phyloP scores from a whole-genome alignment of 345 rosid genomes.

The Orychophragmus violaceus region DNA sequence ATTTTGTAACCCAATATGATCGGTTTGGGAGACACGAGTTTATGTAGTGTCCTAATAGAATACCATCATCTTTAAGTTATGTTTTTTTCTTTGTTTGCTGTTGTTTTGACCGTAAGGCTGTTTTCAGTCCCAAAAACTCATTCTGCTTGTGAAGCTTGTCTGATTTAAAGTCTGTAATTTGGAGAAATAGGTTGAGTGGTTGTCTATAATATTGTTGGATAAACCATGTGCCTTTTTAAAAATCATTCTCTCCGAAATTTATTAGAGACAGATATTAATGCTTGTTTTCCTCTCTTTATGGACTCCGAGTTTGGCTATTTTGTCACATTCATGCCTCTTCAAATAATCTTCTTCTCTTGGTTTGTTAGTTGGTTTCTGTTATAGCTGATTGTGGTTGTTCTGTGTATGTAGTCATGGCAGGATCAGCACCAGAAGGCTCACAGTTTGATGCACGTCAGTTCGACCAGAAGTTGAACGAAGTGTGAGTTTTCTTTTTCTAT shows the following conservation, averaged over 20 bases:
- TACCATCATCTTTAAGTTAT: background rate
- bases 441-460: background rate
- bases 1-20: background rate
- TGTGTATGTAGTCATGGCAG: background rate
- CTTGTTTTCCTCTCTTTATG: background rate
- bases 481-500: background rate
- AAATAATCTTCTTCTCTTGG: background rate
- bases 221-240: background rate
- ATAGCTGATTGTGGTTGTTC: background rate
- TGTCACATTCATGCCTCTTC: background rate
- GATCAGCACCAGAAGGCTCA: background rate
- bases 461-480: background rate
- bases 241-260: background rate
- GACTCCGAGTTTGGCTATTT: background rate
- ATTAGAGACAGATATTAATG: background rate
- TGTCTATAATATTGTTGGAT: background rate
- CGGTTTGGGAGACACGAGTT: background rate
- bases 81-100: background rate
- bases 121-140: no score
- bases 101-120: background rate
- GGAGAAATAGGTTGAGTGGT: background rate
- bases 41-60: background rate
- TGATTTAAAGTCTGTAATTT: background rate
- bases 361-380: background rate
- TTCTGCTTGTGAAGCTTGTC: background rate